These are phyloP conservation scores for Ophioceras dolichostomum DNA, from an alignment of 2,329 filamentous ascomycete species.

Conservation along the genomic window DNA sequence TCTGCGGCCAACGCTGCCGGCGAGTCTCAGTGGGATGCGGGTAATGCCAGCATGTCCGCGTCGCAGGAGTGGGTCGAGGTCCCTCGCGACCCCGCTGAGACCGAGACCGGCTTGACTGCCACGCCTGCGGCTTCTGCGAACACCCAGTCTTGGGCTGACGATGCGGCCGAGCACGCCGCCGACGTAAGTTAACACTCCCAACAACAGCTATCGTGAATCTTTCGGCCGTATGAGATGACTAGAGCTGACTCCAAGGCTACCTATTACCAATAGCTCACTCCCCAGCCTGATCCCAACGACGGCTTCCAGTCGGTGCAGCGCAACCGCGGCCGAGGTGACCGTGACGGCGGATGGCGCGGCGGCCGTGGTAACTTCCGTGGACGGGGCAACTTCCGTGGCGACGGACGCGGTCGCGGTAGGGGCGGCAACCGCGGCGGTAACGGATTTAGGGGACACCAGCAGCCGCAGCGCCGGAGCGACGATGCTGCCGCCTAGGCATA, in stretches of 20 bases:
- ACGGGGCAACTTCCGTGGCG: constrained; percentile 36
- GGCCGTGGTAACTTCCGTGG: constrained; percentile 35
- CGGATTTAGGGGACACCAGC: not conserved
- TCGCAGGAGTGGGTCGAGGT: constrained; percentile 66
- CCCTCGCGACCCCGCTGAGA: constrained; percentile 59
- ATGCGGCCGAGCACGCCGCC: constrained; percentile 45
- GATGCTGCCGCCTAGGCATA: too few species aligned
- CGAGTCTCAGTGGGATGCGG: constrained; percentile 47
- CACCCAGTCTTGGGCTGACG: constrained; percentile 71
- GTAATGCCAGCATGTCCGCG: constrained; percentile 25
- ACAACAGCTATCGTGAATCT: too few species aligned
- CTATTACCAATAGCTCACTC: too few species aligned
- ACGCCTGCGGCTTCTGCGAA: constrained; percentile 43
- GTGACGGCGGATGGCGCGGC: constrained; percentile 35
- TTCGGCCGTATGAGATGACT: too few species aligned
- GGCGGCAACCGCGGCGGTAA: constrained; percentile 9
- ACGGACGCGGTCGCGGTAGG: constrained; percentile 25
- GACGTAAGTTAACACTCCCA: too few species aligned
- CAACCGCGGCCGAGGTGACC: constrained; percentile 41
- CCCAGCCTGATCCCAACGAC: constrained; percentile 36
- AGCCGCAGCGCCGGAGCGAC: not conserved
- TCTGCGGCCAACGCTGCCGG: constrained; percentile 51
- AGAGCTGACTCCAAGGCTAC: too few species aligned
- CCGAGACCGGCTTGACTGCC: constrained; percentile 51
- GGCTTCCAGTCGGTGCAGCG: constrained; percentile 64